Evolutionary conservation across 208 protist genomes (phyloP).

Genomic region (Crithidia acanthocephali): DNA sequence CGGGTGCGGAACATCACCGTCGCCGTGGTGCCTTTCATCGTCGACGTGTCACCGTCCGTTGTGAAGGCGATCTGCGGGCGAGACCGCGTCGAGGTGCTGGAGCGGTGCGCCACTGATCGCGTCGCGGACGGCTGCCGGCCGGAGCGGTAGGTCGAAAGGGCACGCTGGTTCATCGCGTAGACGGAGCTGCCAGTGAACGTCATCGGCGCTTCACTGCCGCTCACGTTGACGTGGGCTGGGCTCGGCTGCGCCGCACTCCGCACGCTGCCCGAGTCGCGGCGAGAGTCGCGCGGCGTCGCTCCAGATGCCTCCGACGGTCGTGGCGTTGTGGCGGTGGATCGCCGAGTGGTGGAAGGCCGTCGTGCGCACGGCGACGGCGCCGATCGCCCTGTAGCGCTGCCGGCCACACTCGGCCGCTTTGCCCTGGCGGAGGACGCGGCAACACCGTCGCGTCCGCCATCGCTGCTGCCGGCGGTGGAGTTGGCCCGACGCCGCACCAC

Average conservation of each 20-base stretch:
- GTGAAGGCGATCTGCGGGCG: conserved; percentile 61
- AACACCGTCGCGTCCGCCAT: background rate
- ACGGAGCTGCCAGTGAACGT: background rate
- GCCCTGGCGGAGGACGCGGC: too few species aligned
- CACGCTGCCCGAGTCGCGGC: background rate
- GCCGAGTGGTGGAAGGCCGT: background rate
- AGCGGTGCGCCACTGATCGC: conserved; percentile 39
- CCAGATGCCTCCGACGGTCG: background rate
- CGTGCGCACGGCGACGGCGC: background rate
- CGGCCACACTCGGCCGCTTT: too few species aligned
- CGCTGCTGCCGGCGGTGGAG: background rate
- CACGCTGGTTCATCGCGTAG: conserved; percentile 4
- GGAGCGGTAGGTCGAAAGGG: conserved; percentile 6
- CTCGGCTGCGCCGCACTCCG: background rate
- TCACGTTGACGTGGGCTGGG: background rate
- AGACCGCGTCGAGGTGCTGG: conserved; percentile 44
- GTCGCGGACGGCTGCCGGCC: conserved; percentile 26
- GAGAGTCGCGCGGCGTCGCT: background rate
- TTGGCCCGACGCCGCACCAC: background rate
- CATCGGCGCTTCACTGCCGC: background rate
- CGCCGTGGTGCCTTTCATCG: conserved; percentile 65
- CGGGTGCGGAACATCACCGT: conserved; percentile 57
- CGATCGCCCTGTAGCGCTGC: background rate
- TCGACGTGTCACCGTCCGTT: conserved; percentile 37
- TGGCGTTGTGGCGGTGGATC: background rate